Evolutionary conservation across 129 eudicot genomes (phyloP).

Genomic region (Tagetes erecta): DNA sequence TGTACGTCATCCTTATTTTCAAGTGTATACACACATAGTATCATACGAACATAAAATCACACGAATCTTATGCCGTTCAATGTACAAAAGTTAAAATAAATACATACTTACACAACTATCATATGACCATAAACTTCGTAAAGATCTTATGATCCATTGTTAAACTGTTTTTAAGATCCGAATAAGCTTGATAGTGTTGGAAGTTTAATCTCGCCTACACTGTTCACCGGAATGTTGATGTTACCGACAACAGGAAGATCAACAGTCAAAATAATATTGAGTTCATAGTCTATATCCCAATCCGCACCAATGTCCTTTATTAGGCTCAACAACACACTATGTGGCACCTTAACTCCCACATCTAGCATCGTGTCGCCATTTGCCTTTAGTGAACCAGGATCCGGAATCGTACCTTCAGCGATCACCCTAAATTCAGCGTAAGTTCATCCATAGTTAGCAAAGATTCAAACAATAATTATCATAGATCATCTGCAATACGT

Average conservation of each 20-base stretch:
- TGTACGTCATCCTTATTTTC: neutral
- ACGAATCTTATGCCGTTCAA: neutral
- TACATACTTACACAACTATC: neutral
- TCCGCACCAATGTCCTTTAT: conserved; percentile 66
- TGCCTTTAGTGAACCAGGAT: conserved; percentile 79
- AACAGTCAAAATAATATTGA: conserved; percentile 49
- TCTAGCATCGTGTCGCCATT: conserved; percentile 60
- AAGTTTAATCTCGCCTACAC: conserved; percentile 73
- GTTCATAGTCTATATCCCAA: conserved; percentile 85
- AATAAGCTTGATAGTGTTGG: conserved; percentile 58
- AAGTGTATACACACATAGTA: neutral
- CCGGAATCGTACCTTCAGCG: conserved; percentile 66
- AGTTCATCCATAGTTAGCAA: neutral
- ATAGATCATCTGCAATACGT: neutral
- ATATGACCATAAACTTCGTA: neutral
- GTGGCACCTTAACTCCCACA: conserved; percentile 67
- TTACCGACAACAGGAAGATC: conserved; percentile 82
- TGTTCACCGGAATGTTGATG: conserved; percentile 58
- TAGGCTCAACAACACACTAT: conserved; percentile 60
- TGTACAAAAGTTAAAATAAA: neutral
- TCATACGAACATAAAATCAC: too few species aligned
- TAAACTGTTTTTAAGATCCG: neutral
- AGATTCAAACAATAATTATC: neutral
- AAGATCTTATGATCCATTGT: neutral
- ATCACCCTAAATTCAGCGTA: conserved; percentile 51